Percentiles rank a stretch among this genome's conserved stretches.
These are phyloP conservation scores for Cercophora scortea DNA, from an alignment of 495 filamentous ascomycete genomes.

Conservation along the genomic window DNA sequence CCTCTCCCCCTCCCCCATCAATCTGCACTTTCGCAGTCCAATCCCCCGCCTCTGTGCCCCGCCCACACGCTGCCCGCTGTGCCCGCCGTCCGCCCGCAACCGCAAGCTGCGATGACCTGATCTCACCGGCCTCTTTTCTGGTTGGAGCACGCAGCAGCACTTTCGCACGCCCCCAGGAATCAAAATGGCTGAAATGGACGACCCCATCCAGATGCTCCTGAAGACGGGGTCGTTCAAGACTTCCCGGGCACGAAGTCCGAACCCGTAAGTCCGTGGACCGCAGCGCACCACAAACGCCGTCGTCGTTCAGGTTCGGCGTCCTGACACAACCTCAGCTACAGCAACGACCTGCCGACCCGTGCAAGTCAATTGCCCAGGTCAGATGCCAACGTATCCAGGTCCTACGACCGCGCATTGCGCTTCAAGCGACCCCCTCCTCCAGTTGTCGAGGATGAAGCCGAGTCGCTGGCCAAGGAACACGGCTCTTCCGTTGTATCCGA, in stretches of 20 bases:
- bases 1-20: no score
- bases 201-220: constrained; percentile 26
- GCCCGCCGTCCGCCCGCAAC: neutral
- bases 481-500: constrained; percentile 17
- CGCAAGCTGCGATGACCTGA: neutral
- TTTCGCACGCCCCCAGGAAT: neutral
- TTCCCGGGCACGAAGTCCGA: constrained; percentile 33
- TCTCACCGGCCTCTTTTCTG: neutral
- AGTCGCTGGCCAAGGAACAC: constrained; percentile 37
- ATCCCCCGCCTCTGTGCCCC: neutral
- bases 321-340: neutral
- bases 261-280: neutral
- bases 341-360: constrained; percentile 3
- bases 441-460: constrained; percentile 38
- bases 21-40: no score
- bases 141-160: no score
- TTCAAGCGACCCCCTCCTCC: constrained; percentile 28
- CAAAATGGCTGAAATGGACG: constrained; percentile 30
- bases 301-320: neutral
- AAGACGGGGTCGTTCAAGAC: constrained; percentile 34
- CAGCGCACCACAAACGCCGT: no score
- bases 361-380: constrained; percentile 6
- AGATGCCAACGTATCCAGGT: no score
- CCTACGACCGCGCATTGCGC: no score
- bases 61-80: no score